Evolutionary conservation across 2,329 filamentous ascomycete species (phyloP).

Genomic region (Claviceps sp.): DNA sequence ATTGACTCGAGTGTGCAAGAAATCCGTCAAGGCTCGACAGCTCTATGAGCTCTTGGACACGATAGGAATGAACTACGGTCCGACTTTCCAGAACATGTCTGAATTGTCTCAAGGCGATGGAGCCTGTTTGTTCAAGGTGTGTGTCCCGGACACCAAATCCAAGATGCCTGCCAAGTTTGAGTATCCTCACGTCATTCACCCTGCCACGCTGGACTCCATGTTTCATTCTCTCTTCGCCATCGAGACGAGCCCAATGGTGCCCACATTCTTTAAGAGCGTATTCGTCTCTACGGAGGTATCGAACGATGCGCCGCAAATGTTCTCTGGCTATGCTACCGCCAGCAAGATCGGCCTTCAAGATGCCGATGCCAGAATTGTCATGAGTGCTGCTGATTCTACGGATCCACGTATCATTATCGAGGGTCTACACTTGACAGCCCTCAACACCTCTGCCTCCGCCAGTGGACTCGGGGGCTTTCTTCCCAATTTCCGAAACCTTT

Average conservation of each 20-base stretch:
- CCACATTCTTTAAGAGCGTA: constrained; percentile 30
- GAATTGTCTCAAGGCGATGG: constrained; percentile 18
- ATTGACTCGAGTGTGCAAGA: constrained; percentile 17
- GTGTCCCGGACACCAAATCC: constrained; percentile 34
- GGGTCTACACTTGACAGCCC: constrained; percentile 28
- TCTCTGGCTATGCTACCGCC: constrained; percentile 29
- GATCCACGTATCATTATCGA: constrained; percentile 28
- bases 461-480: constrained; percentile 24
- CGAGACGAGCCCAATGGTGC: constrained; percentile 33
- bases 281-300: constrained; percentile 30
- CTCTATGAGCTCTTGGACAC: constrained; percentile 37
- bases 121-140: constrained; percentile 24
- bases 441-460: constrained; percentile 16
- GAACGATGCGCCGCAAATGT: constrained; percentile 18
- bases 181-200: constrained; percentile 42
- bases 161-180: constrained; percentile 41
- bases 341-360: constrained; percentile 21
- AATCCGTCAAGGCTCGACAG: constrained; percentile 27
- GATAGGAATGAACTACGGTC: constrained; percentile 38
- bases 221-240: constrained; percentile 39
- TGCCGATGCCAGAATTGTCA: constrained; percentile 29
- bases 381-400: constrained; percentile 22
- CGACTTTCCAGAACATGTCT: constrained; percentile 35
- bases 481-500: constrained; percentile 34
- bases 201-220: constrained; percentile 41